A percentile compares a stretch with the other conserved stretches of the same genome.
These are phyloP conservation scores for Marasmius fiardii DNA, from an alignment of 1,284 basidiomycete species.

Conservation along the genomic window DNA sequence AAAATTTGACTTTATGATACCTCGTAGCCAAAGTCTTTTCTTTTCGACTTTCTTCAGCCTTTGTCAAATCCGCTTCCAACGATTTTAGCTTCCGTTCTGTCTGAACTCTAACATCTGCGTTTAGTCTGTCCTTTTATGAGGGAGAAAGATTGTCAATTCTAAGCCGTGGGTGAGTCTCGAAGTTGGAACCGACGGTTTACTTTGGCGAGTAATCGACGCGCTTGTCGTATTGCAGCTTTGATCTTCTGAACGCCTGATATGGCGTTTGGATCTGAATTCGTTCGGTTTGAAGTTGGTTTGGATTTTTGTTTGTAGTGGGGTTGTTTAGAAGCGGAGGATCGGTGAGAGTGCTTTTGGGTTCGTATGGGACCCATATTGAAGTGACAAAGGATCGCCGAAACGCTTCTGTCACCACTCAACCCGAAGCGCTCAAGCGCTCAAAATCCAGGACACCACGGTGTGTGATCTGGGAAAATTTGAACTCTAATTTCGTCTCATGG, in stretches of 20 bases:
- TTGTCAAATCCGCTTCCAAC: constrained; percentile 72
- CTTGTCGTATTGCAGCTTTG: constrained; percentile 77
- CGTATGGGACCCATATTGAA: constrained; percentile 21
- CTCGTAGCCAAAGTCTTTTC: constrained; percentile 70
- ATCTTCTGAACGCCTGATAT: constrained; percentile 72
- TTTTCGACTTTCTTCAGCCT: constrained; percentile 54
- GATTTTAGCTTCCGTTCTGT: constrained; percentile 75
- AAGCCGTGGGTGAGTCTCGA: no score
- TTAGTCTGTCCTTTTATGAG: constrained; percentile 62
- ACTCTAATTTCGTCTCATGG: no score
- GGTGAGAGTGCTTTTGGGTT: constrained; percentile 19
- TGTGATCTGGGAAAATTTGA: no score
- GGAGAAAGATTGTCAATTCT: neutral
- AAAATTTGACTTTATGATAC: constrained; percentile 89
- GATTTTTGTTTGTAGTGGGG: constrained; percentile 20
- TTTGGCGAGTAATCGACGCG: constrained; percentile 75
- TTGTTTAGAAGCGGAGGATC: constrained; percentile 21
- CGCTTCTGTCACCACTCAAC: neutral
- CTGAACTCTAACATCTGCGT: constrained; percentile 72
- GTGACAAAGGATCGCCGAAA: neutral
- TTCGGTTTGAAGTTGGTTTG: constrained; percentile 16
- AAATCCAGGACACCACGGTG: no score
- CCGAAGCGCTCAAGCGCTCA: no score
- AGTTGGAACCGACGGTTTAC: constrained; percentile 32
- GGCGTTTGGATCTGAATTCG: constrained; percentile 22